Base-by-base conservation (phyloP, 2,329 filamentous ascomycete species). In the Diaporthe sp. region DNA sequence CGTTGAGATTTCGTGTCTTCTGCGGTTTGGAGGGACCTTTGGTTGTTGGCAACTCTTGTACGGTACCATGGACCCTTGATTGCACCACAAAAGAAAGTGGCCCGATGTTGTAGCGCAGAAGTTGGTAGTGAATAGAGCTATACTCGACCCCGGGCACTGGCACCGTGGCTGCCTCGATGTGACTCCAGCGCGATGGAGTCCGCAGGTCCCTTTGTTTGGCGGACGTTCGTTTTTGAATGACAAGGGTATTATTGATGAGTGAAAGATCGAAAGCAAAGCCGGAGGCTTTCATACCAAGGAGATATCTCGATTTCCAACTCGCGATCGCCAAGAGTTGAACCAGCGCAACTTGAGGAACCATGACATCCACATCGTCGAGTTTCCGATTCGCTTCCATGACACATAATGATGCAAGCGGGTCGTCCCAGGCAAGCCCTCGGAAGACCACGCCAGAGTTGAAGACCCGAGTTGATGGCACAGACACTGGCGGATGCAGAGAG, bases 221-320 rank as follows among this genome's bases (percentile, higher is more conserved):
- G 12, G 12, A 9, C 13, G 15, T 15, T 61, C 58, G 22, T 17
- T 2, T 0, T 25, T 61, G 22, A 15, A 68, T n/a, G 0, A 68
- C 63, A 20, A 68, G 63, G n/a, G 63, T 51, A 13, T 51, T 37
- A 3, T 37, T 37, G 6, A 51, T 15, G 20, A 39, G 17, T n/a
- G 25, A 17, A 6, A 68, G 3, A 2, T 51, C 12, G 20, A 37
- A 15, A 37, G 17, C 28, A 20, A 61, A 34, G 12, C 8, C 34
- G 9, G 0, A 1, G 15, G 2, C 3, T 12, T 4, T n/a, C 4
- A 0, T 1, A n/a, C 4, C 51, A 8, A 47, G 20, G 17, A 8
- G 6, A 4, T 25, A n/a, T 4, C 13, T 6, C n/a, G 5, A 9
- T 28, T 15, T 5, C n/a, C 51, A 3, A 25, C 12, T 28, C 5